These are phyloP conservation scores for Colletotrichum sp. DNA, from an alignment of 2,329 filamentous ascomycete genomes.

Conservation along the genomic window DNA sequence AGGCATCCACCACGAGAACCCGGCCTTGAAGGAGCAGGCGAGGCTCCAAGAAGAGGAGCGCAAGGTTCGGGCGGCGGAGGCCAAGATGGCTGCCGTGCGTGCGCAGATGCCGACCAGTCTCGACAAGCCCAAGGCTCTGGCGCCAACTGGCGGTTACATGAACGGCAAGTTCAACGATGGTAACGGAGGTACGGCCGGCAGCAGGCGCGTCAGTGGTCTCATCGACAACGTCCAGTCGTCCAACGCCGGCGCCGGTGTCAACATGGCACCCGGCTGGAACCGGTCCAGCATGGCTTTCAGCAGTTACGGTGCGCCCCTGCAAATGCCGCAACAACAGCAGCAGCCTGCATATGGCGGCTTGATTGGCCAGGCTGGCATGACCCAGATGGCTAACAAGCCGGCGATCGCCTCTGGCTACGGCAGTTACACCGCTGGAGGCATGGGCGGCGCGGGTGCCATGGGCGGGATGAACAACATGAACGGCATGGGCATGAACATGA, in stretches of 20 bases:
- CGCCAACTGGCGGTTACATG: conserved; percentile 50
- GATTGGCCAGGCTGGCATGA: conserved; percentile 4
- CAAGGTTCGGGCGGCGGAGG: conserved; percentile 46
- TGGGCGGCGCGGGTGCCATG: conserved; percentile 24
- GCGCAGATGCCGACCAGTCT: conserved; percentile 53
- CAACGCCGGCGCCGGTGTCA: conserved; percentile 29
- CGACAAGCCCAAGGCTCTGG: conserved; percentile 28
- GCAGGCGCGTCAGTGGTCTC: conserved; percentile 26
- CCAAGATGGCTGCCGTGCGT: conserved; percentile 53
- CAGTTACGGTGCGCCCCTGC: conserved; percentile 29
- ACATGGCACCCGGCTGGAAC: conserved; percentile 23
- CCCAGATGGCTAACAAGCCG: conserved; percentile 6
- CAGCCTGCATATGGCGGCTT: conserved; percentile 23
- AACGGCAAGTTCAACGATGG: conserved; percentile 62
- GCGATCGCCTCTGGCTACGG: neutral
- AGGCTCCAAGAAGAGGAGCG: conserved; percentile 44
- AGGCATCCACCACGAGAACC: conserved; percentile 35
- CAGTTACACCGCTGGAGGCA: conserved; percentile 17
- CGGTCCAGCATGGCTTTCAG: conserved; percentile 32
- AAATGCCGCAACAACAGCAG: neutral
- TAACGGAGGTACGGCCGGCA: conserved; percentile 33
- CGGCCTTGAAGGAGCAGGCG: conserved; percentile 45
- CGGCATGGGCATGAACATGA: conserved; percentile 30
- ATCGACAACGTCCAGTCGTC: conserved; percentile 24
- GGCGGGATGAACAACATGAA: conserved; percentile 22